Conservation (phyloP, 176 grass and related monocot genomes). For the Triticum timopheevii region DNA sequence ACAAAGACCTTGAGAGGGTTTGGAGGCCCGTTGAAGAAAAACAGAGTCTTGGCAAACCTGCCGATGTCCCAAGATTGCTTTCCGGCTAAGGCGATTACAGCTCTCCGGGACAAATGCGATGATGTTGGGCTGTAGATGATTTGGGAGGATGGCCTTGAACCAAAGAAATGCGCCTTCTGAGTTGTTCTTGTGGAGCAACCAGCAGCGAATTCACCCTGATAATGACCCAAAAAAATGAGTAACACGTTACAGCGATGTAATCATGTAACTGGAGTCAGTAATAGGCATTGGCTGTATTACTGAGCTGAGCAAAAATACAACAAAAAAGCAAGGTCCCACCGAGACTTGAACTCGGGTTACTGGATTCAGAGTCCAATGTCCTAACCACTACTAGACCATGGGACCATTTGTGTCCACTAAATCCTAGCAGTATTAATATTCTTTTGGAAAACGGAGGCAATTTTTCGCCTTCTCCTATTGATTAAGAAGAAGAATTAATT, state of each 20-base stretch:
- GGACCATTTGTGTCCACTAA: background rate
- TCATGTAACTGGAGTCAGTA: background rate
- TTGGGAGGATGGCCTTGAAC: slow-evolving; percentile 39
- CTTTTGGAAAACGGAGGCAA: too few species aligned
- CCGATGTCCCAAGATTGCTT: slow-evolving; percentile 85
- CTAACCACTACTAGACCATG: slow-evolving; percentile 89
- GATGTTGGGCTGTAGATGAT: slow-evolving; percentile 40
- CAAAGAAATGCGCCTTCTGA: slow-evolving; percentile 34
- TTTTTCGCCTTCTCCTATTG: too few species aligned
- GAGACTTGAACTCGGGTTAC: slow-evolving; percentile 92
- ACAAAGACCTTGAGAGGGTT: slow-evolving; percentile 79
- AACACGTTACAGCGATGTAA: background rate
- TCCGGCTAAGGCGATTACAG: slow-evolving; percentile 49
- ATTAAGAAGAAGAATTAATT: background rate
- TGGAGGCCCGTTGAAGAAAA: slow-evolving; percentile 92
- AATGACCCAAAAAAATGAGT: background rate
- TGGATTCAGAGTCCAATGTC: slow-evolving; percentile 87
- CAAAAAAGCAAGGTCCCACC: slow-evolving; percentile 40
- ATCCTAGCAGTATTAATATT: rapidly evolving
- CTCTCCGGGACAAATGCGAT: slow-evolving; percentile 39
- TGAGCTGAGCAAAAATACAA: background rate
- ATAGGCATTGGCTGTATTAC: background rate
- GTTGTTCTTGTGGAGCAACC: slow-evolving; percentile 39
- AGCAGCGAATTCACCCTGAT: slow-evolving; percentile 48
- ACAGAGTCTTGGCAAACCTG: slow-evolving; percentile 83